Evolutionary conservation across 2,329 filamentous ascomycete genomes (phyloP).

Genomic region (Pezicula neosporulosa): DNA sequence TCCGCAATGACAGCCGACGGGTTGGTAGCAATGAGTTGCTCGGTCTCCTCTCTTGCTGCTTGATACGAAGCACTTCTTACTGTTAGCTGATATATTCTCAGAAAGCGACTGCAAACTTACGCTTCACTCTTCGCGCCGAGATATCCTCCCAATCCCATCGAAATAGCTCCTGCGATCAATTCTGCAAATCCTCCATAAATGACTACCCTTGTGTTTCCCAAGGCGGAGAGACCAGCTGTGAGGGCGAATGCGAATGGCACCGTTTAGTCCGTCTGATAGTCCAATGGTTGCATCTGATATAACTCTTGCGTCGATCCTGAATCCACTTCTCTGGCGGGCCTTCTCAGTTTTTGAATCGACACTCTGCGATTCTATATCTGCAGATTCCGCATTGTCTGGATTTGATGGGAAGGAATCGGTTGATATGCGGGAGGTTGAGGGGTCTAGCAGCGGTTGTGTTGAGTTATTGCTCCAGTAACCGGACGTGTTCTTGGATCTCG

Average conservation of each 20-base stretch:
- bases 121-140: conserved; percentile 47
- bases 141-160: conserved; percentile 60
- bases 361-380: conserved; percentile 24
- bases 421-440: neutral
- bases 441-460: conserved; percentile 13
- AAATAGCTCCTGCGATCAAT: conserved; percentile 57
- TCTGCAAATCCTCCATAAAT: conserved; percentile 59
- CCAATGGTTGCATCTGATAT: conserved; percentile 56
- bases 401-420: neutral
- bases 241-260: conserved; percentile 63
- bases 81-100: conserved; percentile 11
- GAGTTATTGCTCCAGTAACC: conserved; percentile 13
- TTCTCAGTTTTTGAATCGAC: conserved; percentile 16
- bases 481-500: conserved; percentile 2
- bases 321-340: conserved; percentile 19
- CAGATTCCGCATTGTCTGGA: conserved; percentile 3
- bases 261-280: conserved; percentile 59
- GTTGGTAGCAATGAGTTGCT: conserved; percentile 20
- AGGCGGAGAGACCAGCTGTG: conserved; percentile 50
- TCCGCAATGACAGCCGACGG: conserved; percentile 21
- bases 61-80: conserved; percentile 25
- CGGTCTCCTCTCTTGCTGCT: conserved; percentile 22
- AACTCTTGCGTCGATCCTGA: conserved; percentile 28
- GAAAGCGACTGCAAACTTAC: conserved; percentile 17
- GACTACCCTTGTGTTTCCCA: conserved; percentile 48